Percentiles rank a stretch among this genome's conserved stretches.
Evolutionary conservation across 345 rosid species (phyloP).

Genomic region (Stellera chamaejasme): DNA sequence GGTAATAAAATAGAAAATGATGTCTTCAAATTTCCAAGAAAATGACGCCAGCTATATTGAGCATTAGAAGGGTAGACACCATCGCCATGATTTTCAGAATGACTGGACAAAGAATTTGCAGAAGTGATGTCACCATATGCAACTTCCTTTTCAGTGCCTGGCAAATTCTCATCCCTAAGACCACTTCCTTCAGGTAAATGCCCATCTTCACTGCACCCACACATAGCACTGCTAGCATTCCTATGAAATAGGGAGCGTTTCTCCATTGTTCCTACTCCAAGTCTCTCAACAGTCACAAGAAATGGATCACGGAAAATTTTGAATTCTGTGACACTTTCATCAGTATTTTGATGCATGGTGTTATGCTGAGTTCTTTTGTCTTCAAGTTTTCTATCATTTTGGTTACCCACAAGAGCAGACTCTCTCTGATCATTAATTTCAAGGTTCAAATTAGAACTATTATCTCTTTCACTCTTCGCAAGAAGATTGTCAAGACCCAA

Average conservation of each 20-base stretch:
- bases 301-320: conserved; percentile 50
- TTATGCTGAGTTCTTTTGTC: conserved; percentile 15
- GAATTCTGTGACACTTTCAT: conserved; percentile 19
- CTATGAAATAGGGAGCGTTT: conserved; percentile 22
- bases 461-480: conserved; percentile 30
- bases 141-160: conserved; percentile 25
- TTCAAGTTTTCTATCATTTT: conserved; percentile 22
- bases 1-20: conserved; percentile 21
- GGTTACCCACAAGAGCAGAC: conserved; percentile 19
- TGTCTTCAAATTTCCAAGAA: conserved; percentile 32
- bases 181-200: conserved; percentile 23
- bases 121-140: conserved; percentile 22
- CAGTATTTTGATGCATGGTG: conserved; percentile 14
- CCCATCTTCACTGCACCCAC: conserved; percentile 15
- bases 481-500: conserved; percentile 32
- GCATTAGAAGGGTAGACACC: conserved; percentile 21
- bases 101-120: conserved; percentile 27
- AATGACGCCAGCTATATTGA: conserved; percentile 17
- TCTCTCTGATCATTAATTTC: conserved; percentile 13
- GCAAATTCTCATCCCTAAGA: conserved; percentile 15
- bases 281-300: conserved; percentile 48
- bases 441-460: conserved; percentile 9
- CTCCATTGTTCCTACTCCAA: conserved; percentile 29
- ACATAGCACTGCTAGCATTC: conserved; percentile 18
- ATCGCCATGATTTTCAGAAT: conserved; percentile 25